A percentile compares a stretch with the other conserved stretches of the same genome.
Conservation (phyloP, 306 rosid genomes). For the Quercus agrifolia region DNA sequence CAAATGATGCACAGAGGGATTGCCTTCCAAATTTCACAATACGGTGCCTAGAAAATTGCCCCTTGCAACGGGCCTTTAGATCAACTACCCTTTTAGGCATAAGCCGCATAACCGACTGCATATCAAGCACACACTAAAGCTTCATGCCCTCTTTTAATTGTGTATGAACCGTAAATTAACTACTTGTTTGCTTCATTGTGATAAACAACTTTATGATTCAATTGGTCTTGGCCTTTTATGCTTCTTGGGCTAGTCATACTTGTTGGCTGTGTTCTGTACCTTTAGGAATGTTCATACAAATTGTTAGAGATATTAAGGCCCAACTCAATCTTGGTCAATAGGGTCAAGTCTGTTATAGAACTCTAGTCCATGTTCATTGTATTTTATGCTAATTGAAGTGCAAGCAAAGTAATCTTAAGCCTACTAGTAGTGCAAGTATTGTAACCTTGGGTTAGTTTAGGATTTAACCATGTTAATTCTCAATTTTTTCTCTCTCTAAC, state of each 20-base stretch:
- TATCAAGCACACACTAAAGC: background rate
- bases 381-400: no score
- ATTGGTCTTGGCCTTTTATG: background rate
- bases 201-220: background rate
- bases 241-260: background rate
- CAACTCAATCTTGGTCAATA: constrained; percentile 36
- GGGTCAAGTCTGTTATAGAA: constrained; percentile 57
- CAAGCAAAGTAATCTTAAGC: no score
- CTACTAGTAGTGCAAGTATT: no score
- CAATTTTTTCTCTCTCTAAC: no score
- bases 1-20: no score
- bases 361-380: constrained; percentile 37
- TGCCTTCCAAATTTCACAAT: no score
- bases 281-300: background rate
- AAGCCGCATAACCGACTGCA: background rate
- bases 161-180: background rate
- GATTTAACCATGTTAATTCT: no score
- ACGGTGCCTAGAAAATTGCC: no score
- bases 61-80: no score
- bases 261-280: background rate
- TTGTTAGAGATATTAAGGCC: background rate
- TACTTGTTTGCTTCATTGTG: background rate
- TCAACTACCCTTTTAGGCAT: no score
- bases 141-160: background rate
- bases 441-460: no score